These are phyloP conservation scores for Neoboletus magnificus DNA, from an alignment of 768 basidiomycete species.

Conservation along the genomic window DNA sequence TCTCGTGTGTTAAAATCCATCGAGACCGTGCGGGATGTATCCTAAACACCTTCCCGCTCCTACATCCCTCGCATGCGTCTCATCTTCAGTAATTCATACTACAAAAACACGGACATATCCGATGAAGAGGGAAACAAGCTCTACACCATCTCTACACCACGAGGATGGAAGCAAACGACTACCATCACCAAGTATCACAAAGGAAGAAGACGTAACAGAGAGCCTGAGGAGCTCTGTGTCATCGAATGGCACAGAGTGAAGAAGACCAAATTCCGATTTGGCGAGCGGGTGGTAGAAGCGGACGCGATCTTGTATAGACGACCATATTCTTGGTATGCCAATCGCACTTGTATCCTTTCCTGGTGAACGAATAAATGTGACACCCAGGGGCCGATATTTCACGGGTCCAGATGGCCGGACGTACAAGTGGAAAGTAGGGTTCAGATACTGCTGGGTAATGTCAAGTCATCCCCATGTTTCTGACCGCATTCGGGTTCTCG, in stretches of 20 bases:
- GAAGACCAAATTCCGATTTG: constrained; percentile 27
- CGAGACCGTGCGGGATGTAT: neutral
- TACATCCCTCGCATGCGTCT: constrained; percentile 8
- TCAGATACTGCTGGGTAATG: constrained; percentile 20
- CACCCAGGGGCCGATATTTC: constrained; percentile 27
- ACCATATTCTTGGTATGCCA: constrained; percentile 9
- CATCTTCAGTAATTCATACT: constrained; percentile 12
- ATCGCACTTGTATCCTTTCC: neutral
- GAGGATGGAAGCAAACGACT: constrained; percentile 11
- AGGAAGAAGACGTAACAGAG: neutral
- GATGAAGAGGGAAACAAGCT: constrained; percentile 18
- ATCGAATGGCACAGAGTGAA: constrained; percentile 30
- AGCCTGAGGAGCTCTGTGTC: constrained; percentile 20
- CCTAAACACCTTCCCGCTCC: neutral
- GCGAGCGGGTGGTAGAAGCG: constrained; percentile 19
- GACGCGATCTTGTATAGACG: constrained; percentile 12
- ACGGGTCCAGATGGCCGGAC: constrained; percentile 28
- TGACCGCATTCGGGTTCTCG: neutral
- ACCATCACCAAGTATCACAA: constrained; percentile 8
- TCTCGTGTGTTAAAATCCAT: neutral
- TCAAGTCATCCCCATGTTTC: constrained; percentile 1
- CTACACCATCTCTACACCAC: constrained; percentile 17
- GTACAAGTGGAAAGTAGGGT: constrained; percentile 32
- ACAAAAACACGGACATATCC: constrained; percentile 18
- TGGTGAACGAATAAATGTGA: neutral